These are phyloP conservation scores for Sequoiadendron giganteum DNA, from an alignment of 75 land plant genomes.

Conservation along the genomic window DNA sequence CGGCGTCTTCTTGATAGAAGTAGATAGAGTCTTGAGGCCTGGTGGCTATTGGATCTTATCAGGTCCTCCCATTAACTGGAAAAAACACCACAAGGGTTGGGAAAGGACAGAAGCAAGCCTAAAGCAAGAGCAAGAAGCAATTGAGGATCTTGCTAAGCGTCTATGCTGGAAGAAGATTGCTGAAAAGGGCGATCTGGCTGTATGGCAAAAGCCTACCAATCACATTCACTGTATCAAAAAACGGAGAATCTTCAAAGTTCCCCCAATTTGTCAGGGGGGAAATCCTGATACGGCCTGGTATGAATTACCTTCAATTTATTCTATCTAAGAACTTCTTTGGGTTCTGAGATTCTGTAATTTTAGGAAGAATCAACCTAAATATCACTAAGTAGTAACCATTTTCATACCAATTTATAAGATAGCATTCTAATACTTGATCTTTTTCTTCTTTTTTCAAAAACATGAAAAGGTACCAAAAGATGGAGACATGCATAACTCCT, in stretches of 20 bases:
- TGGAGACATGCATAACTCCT: constrained; percentile 53
- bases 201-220: constrained; percentile 70
- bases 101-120: constrained; percentile 37
- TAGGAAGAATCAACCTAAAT: not conserved
- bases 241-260: constrained; percentile 10
- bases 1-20: constrained; percentile 48
- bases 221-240: constrained; percentile 39
- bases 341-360: not conserved
- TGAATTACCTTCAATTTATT: constrained; percentile 2
- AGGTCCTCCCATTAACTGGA: constrained; percentile 50
- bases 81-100: constrained; percentile 38
- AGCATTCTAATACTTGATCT: constrained; percentile 27
- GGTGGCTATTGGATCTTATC: constrained; percentile 59
- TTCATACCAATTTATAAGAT: not conserved
- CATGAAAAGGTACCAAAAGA: constrained; percentile 36
- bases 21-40: constrained; percentile 49
- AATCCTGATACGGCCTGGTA: constrained; percentile 50
- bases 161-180: constrained; percentile 47
- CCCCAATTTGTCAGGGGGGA: constrained; percentile 32
- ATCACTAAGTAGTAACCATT: constrained; percentile 3
- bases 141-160: constrained; percentile 37
- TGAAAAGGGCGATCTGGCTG: constrained; percentile 47
- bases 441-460: not conserved
- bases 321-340: not conserved
- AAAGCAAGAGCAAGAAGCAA: constrained; percentile 30